phyloP scores from a whole-genome alignment of 768 basidiomycete species.

The Suillus occidentalis region DNA sequence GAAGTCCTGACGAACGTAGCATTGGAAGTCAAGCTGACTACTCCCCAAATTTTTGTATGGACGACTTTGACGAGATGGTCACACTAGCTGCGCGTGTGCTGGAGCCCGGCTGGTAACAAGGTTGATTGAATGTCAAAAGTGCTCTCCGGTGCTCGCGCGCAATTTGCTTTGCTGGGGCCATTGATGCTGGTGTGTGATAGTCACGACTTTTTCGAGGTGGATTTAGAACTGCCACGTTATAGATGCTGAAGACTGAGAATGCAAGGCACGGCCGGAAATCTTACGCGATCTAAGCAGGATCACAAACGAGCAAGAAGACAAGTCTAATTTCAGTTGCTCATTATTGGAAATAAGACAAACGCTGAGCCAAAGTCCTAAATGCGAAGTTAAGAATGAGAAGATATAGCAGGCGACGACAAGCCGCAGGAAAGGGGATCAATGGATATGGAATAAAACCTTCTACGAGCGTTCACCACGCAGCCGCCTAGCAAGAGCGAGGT shows the following conservation, averaged over 20 bases:
- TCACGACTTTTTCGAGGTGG: not conserved
- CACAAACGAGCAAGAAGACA: not conserved
- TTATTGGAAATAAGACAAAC: not conserved
- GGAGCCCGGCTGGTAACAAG: conserved; percentile 39
- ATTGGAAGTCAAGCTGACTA: conserved; percentile 86
- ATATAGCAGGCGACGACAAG: not conserved
- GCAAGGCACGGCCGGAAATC: not conserved
- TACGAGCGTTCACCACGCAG: conserved; percentile 76
- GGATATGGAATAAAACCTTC: conserved; percentile 12
- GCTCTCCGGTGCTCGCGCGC: conserved; percentile 62
- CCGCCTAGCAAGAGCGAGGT: conserved; percentile 74
- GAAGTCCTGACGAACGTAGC: conserved; percentile 81
- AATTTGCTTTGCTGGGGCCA: conserved; percentile 76
- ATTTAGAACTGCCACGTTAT: not conserved
- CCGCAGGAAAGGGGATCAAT: not conserved
- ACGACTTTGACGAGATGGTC: conserved; percentile 74
- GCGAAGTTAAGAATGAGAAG: not conserved
- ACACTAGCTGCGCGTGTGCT: conserved; percentile 29
- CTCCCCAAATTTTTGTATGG: conserved; percentile 82
- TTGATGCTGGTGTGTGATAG: conserved; percentile 26
- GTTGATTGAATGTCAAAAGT: not conserved
- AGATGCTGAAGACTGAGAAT: not conserved
- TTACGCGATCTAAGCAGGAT: not conserved
- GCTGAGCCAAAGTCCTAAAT: not conserved
- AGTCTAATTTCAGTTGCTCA: not conserved